These are phyloP conservation scores for Triadica sebifera DNA, from an alignment of 345 rosid genomes.

Conservation along the genomic window DNA sequence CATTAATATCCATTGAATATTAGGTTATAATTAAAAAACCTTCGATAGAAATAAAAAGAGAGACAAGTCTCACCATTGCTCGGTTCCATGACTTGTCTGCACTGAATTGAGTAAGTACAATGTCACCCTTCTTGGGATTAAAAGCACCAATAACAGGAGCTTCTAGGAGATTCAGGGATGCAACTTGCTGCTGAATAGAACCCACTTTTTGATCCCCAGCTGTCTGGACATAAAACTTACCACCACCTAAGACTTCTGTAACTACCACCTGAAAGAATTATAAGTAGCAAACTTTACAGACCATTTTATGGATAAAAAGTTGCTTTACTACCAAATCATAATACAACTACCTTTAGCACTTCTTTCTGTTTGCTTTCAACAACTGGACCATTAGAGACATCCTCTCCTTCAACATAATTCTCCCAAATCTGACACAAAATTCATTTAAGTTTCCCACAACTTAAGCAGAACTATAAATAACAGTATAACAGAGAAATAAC, in stretches of 20 bases:
- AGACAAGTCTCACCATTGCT: conserved; percentile 65
- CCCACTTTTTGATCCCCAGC: conserved; percentile 78
- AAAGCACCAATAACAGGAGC: conserved; percentile 84
- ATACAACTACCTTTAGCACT: conserved; percentile 59
- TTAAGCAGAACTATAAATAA: not conserved
- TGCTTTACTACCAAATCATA: not conserved
- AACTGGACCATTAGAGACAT: conserved; percentile 59
- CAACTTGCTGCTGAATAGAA: conserved; percentile 77
- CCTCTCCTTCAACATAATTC: conserved; percentile 97
- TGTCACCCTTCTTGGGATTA: conserved; percentile 84
- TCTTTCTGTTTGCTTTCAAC: conserved; percentile 85
- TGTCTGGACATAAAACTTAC: conserved; percentile 82
- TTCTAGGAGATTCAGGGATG: conserved; percentile 64
- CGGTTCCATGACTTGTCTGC: conserved; percentile 98
- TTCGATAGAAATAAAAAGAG: not conserved
- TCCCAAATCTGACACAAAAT: conserved; percentile 73
- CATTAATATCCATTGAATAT: too few species aligned
- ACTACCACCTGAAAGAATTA: conserved; percentile 65
- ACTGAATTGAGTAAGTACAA: conserved; percentile 92
- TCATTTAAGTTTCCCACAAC: not conserved
- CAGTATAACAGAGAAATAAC: not conserved
- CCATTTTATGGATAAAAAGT: conserved; percentile 1
- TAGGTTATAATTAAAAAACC: too few species aligned
- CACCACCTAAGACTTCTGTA: conserved; percentile 91
- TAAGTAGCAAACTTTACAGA: conserved; percentile 7